Conservation (phyloP, 805 yeast species). For the Metschnikowia lachancei region DNA sequence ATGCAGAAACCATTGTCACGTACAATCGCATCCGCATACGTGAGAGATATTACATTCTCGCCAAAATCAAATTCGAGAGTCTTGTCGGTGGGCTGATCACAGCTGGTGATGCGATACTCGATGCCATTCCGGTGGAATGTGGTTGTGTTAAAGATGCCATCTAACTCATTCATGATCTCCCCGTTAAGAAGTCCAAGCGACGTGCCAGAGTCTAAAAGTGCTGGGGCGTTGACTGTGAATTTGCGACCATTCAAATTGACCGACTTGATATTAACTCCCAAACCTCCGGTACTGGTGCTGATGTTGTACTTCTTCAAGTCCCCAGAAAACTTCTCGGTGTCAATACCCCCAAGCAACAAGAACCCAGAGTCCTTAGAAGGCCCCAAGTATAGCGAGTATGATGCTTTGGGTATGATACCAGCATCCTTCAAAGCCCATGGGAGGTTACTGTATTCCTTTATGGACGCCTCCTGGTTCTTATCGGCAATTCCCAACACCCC, state of each 20-base stretch:
- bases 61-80: conserved; percentile 14
- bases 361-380: conserved; percentile 29
- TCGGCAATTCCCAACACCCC: conserved; percentile 15
- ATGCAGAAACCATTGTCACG: conserved; percentile 8
- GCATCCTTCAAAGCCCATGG: conserved; percentile 58
- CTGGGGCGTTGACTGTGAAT: conserved; percentile 2
- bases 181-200: conserved; percentile 10
- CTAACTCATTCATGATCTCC: conserved; percentile 11
- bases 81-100: conserved; percentile 17
- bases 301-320: conserved; percentile 4
- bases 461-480: conserved; percentile 5
- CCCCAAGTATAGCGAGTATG: conserved; percentile 63
- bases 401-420: conserved; percentile 53
- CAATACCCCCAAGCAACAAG: conserved; percentile 43
- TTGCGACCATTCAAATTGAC: conserved; percentile 4
- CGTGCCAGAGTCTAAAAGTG: conserved; percentile 16
- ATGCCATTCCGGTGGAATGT: conserved; percentile 1
- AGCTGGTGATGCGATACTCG: conserved; percentile 11
- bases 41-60: conserved; percentile 4
- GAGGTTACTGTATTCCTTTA: conserved; percentile 40
- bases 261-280: conserved; percentile 4
- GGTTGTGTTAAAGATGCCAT: conserved; percentile 11
- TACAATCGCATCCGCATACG: conserved; percentile 11
- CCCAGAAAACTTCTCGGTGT: conserved; percentile 35
- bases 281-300: conserved; percentile 1